Evolutionary conservation across 1,284 basidiomycete species (phyloP).

Genomic region (Apiotrichum laibachii): DNA sequence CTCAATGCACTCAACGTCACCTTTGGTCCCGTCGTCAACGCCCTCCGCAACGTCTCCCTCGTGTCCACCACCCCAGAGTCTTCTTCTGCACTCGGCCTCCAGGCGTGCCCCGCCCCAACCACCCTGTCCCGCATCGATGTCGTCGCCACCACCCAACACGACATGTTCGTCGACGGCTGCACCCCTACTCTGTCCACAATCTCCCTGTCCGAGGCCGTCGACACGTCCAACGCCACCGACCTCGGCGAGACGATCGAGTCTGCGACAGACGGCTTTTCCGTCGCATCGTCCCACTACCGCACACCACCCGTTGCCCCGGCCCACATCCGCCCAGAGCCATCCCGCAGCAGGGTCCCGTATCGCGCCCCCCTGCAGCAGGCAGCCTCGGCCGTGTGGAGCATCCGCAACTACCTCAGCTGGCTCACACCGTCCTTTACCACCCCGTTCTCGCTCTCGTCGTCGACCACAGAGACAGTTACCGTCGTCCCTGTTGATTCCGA

Average conservation of each 20-base stretch:
- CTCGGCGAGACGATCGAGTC: constrained; percentile 31
- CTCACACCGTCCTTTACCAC: constrained; percentile 36
- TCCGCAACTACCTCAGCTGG: constrained; percentile 40
- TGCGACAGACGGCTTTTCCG: constrained; percentile 34
- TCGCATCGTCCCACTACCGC: constrained; percentile 23
- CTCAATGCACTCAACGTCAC: constrained; percentile 26
- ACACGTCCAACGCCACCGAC: constrained; percentile 33
- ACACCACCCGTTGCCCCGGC: constrained; percentile 2
- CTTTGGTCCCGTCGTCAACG: constrained; percentile 38
- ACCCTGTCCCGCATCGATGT: constrained; percentile 38
- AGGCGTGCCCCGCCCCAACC: constrained; percentile 29
- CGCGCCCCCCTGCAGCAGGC: constrained; percentile 33
- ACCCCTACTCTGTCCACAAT: constrained; percentile 46
- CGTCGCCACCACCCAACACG: constrained; percentile 24
- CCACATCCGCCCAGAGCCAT: not conserved
- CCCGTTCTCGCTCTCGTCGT: constrained; percentile 2
- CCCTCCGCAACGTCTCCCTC: constrained; percentile 28
- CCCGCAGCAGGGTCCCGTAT: constrained; percentile 12
- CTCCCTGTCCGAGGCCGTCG: constrained; percentile 43
- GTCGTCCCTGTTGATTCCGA: not conserved
- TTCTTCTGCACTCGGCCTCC: constrained; percentile 23
- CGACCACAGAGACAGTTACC: constrained; percentile 1
- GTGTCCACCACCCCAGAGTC: not conserved
- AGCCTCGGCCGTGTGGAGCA: constrained; percentile 39
- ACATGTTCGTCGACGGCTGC: constrained; percentile 26